Conservation (phyloP, 2,329 filamentous ascomycete genomes). For the Penicillium expansum region DNA sequence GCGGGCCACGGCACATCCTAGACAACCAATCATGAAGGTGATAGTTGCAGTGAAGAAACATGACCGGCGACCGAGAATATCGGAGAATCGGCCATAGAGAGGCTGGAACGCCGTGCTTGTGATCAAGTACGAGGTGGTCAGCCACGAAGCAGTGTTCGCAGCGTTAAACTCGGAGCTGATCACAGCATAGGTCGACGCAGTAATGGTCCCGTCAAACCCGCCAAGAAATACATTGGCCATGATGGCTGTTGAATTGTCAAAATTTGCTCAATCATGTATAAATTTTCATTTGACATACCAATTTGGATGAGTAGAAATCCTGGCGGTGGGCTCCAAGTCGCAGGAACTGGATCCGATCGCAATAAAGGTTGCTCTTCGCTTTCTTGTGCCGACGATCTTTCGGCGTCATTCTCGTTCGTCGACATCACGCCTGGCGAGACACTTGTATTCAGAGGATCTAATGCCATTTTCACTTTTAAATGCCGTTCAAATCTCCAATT, state of each 20-base stretch:
- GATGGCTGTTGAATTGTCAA: conserved; percentile 45
- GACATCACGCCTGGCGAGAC: not conserved
- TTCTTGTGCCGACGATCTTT: not conserved
- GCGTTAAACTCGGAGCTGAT: conserved; percentile 50
- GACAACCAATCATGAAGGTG: conserved; percentile 63
- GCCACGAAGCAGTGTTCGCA: conserved; percentile 46
- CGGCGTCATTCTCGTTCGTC: not conserved
- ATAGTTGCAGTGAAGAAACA: conserved; percentile 63
- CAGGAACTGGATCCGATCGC: conserved; percentile 1
- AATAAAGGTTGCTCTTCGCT: conserved; percentile 30
- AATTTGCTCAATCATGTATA: not conserved
- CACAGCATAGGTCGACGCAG: conserved; percentile 44
- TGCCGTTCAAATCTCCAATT: not conserved
- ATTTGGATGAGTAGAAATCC: conserved; percentile 60
- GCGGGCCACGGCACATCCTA: conserved; percentile 66
- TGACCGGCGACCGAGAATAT: conserved; percentile 61
- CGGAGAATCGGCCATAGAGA: conserved; percentile 68
- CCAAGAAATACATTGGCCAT: conserved; percentile 65
- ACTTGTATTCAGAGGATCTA: not conserved
- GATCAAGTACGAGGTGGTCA: conserved; percentile 65
- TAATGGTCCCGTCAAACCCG: conserved; percentile 50
- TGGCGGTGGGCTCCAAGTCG: conserved; percentile 49
- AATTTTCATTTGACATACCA: conserved; percentile 28
- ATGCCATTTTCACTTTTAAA: conserved; percentile 3
- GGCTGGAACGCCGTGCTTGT: conserved; percentile 68